Percentiles rank a stretch among this genome's conserved stretches.
Evolutionary conservation across 1,284 basidiomycete species (phyloP).

Genomic region (Trametes versicolor): DNA sequence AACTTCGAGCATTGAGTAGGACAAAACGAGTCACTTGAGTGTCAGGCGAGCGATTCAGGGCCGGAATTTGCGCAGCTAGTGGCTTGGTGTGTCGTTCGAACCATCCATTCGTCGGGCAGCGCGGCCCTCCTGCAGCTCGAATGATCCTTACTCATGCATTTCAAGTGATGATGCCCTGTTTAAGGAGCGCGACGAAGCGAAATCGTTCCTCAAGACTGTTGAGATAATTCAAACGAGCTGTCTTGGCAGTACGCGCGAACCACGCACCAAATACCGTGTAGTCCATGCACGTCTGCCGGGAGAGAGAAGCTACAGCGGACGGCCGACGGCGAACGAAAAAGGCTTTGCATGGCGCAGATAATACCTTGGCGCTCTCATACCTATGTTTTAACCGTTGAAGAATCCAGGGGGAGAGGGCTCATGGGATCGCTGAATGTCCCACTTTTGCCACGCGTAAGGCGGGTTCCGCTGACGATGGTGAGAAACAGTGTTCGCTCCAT

Average conservation of each 20-base stretch:
- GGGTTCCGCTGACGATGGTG: neutral
- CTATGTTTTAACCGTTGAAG: neutral
- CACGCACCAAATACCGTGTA: conserved; percentile 16
- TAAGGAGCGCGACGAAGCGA: neutral
- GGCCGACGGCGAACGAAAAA: neutral
- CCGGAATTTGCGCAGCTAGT: neutral
- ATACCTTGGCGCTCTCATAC: conserved; percentile 17
- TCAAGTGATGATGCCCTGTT: neutral
- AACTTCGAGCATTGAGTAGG: neutral
- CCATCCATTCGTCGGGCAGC: neutral
- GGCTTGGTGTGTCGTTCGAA: neutral
- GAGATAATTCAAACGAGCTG: neutral
- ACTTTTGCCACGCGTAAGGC: neutral
- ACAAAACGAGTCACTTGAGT: too few species aligned
- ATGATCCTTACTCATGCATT: neutral
- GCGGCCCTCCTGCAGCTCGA: conserved; percentile 1
- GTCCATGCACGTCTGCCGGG: conserved; percentile 9
- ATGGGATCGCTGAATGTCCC: neutral
- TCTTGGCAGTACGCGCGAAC: neutral
- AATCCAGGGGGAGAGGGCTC: neutral
- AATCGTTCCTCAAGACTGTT: neutral
- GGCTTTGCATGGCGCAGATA: too few species aligned
- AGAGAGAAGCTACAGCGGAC: neutral
- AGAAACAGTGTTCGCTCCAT: neutral
- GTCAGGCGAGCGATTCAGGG: too few species aligned